phyloP scores from a whole-genome alignment of 139 green algal genomes.

The Chlorokybus atmophyticus region DNA sequence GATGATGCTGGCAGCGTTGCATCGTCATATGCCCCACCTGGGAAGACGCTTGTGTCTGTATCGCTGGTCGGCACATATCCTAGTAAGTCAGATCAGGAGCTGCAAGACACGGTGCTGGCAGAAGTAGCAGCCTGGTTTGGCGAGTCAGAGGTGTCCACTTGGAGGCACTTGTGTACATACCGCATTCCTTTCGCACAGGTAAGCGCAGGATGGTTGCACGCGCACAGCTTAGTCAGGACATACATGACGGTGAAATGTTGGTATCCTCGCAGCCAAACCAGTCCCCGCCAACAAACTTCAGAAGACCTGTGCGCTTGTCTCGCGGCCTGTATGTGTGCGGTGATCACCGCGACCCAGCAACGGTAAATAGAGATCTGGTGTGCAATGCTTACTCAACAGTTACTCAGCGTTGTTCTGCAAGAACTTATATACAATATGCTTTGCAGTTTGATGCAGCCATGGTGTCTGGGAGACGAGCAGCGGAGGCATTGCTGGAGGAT shows the following conservation, averaged over 20 bases:
- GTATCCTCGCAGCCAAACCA: slow-evolving; percentile 25
- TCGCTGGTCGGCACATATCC: slow-evolving; percentile 59
- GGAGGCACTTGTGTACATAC: slow-evolving; percentile 71
- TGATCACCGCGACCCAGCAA: slow-evolving; percentile 77
- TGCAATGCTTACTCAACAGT: not conserved
- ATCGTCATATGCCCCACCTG: slow-evolving; percentile 68
- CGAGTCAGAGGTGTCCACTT: slow-evolving; percentile 39
- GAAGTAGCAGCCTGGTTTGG: slow-evolving; percentile 81
- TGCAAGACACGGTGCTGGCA: slow-evolving; percentile 39
- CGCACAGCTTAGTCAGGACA: not conserved
- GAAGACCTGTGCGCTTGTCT: slow-evolving; percentile 43
- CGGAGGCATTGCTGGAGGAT: slow-evolving; percentile 18
- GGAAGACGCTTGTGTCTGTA: slow-evolving; percentile 73
- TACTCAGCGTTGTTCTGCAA: not conserved
- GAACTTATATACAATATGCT: not conserved
- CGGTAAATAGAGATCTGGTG: slow-evolving; percentile 69
- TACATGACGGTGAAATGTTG: no score
- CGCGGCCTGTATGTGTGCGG: slow-evolving; percentile 62
- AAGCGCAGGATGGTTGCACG: not conserved
- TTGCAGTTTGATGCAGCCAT: slow-evolving; percentile 21
- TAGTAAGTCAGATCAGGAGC: slow-evolving; percentile 40
- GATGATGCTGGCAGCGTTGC: slow-evolving; percentile 55
- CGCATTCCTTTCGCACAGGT: slow-evolving; percentile 89
- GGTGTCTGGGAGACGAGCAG: slow-evolving; percentile 17
- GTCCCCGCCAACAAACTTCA: slow-evolving; percentile 12